Conservation (phyloP, 371 early-diverging fungal genomes). For the Caulochytrium protostelioides region DNA sequence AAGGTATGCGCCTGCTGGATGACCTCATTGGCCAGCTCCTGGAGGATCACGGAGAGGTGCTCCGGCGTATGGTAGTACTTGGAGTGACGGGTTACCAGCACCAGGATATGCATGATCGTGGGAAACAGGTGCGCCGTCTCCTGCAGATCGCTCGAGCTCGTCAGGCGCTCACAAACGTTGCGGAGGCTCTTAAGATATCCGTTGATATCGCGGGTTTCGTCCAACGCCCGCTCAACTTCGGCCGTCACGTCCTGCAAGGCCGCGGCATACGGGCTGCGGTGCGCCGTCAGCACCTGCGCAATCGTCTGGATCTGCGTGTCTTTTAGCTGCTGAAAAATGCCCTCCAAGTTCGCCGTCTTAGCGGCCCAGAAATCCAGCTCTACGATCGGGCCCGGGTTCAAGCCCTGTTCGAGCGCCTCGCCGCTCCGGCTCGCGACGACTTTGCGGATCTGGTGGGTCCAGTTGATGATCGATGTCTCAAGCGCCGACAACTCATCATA, state of each 20-base stretch:
- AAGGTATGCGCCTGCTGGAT: constrained; percentile 30
- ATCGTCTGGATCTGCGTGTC: constrained; percentile 31
- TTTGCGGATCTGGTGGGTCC: constrained; percentile 36
- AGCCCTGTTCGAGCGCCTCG: constrained; percentile 26
- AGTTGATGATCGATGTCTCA: constrained; percentile 38
- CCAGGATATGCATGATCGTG: constrained; percentile 19
- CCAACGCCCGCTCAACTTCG: constrained; percentile 28
- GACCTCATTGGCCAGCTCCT: constrained; percentile 36
- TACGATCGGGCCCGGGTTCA: constrained; percentile 34
- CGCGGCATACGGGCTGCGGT: constrained; percentile 32
- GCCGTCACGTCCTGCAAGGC: constrained; percentile 31
- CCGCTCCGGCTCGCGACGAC: constrained; percentile 28
- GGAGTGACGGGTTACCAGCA: constrained; percentile 25
- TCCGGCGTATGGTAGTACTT: constrained; percentile 31
- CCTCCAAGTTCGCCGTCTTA: constrained; percentile 30
- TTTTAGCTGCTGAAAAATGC: constrained; percentile 28
- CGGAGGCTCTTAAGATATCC: constrained; percentile 21
- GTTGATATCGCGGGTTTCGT: constrained; percentile 33
- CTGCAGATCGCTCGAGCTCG: constrained; percentile 16
- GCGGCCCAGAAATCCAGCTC: constrained; percentile 42
- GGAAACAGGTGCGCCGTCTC: constrained; percentile 30
- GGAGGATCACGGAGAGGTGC: constrained; percentile 26
- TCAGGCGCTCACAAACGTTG: constrained; percentile 22
- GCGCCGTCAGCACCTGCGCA: constrained; percentile 17
- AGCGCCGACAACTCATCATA: too few relatives aligned